These are phyloP conservation scores for Spinacia oleracea DNA, from an alignment of 179 eudicot genomes.

Conservation along the genomic window DNA sequence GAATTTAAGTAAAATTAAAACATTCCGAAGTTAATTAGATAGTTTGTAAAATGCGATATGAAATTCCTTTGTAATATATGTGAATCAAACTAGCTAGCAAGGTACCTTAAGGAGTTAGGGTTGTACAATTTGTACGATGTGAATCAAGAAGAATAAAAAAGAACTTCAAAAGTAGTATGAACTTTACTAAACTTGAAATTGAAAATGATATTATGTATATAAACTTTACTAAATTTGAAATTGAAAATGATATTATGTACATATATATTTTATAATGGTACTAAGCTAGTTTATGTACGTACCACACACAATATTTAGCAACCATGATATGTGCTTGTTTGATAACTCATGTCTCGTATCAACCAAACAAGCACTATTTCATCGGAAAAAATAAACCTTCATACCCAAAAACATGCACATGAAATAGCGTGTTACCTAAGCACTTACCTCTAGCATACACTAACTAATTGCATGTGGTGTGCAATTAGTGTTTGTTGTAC, in stretches of 20 bases:
- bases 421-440: neutral
- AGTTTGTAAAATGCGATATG: neutral
- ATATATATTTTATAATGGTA: neutral
- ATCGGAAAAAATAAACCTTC: neutral
- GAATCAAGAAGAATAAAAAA: too few species aligned
- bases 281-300: neutral
- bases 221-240: neutral
- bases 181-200: neutral
- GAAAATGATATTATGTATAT: neutral
- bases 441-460: neutral
- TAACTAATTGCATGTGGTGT: constrained; percentile 20
- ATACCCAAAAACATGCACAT: neutral
- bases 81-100: neutral
- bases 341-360: too few species aligned
- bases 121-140: neutral
- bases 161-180: neutral
- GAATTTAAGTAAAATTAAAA: neutral
- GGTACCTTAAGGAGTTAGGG: neutral
- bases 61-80: neutral
- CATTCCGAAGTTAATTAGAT: neutral
- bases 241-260: neutral
- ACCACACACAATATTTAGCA: constrained; percentile 2
- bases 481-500: neutral
- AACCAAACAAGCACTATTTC: neutral
- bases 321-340: neutral